Evolutionary conservation across 495 filamentous ascomycete species (phyloP).

Genomic region (Neohortaea acidophila): DNA sequence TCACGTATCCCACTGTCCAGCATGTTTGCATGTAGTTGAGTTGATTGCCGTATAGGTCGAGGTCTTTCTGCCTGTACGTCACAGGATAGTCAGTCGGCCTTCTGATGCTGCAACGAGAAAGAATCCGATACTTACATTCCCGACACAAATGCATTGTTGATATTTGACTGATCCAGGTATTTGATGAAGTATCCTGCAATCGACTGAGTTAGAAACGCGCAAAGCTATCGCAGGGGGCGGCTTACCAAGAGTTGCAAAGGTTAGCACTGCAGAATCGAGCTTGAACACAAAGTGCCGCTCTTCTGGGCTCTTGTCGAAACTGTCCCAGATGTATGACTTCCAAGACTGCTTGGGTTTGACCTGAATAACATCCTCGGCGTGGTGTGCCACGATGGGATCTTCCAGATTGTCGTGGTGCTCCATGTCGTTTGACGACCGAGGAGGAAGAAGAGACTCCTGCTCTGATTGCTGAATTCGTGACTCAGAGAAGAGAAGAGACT

Average conservation of each 20-base stretch:
- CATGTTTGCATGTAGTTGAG: constrained; percentile 27
- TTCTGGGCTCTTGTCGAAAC: constrained; percentile 43
- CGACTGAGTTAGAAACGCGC: too few relatives aligned
- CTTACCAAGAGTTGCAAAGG: constrained; percentile 37
- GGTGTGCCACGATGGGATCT: too few relatives aligned
- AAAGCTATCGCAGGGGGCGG: constrained; percentile 30
- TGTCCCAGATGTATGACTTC: constrained; percentile 43
- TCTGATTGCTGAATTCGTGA: too few relatives aligned
- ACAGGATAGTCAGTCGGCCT: too few relatives aligned
- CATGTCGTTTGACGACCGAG: too few relatives aligned
- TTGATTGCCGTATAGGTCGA: constrained; percentile 16
- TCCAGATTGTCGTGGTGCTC: too few relatives aligned
- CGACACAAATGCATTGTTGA: constrained; percentile 41
- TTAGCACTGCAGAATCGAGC: constrained; percentile 40
- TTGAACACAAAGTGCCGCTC: constrained; percentile 47
- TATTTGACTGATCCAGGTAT: constrained; percentile 42
- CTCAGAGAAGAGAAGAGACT: too few relatives aligned
- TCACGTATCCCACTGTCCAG: constrained; percentile 50
- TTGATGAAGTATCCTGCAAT: constrained; percentile 47
- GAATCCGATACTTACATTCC: constrained; percentile 30
- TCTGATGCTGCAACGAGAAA: too few relatives aligned
- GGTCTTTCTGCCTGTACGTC: constrained; percentile 19
- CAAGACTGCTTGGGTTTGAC: constrained; percentile 25
- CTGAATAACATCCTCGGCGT: constrained; percentile 12
- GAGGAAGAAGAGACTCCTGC: too few relatives aligned